Base-by-base conservation (phyloP, 1,139 yeast species). In the Yamadazyma pseudoaaseri region DNA sequence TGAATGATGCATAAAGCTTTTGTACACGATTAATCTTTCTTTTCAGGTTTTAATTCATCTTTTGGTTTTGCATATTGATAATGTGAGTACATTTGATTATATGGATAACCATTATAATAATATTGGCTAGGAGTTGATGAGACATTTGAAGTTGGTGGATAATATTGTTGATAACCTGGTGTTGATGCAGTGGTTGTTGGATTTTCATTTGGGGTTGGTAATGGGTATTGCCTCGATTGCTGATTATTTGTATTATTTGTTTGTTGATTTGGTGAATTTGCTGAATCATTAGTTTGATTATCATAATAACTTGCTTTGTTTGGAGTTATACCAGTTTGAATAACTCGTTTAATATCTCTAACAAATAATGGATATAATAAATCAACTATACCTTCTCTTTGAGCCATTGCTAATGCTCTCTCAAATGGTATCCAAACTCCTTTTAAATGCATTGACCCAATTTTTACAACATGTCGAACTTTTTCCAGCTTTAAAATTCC, bases 361-460 rank as follows among this genome's bases (percentile, higher is more conserved):
- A 87, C 96, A 61, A 89, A 87, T 43, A 89, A 69, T 1, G 97
- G 97, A 55, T 86, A 89, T 45, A 90, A 71, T 45, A 82, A 58
- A 54, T 89, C 96, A 26, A 84, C 87, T 41, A 90, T 87, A 30
- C 86, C 83, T 60, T 90, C 97, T 48, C 86, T 72, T 61, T 86
- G 89, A 21, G 97, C 96, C 79, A 90, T 84, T 17, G 86, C 85
- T 33, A 86, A 67, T 1, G 97, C 97, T 35, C 97, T 72, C 47
- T 90, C 97, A 58, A 89, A 89, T 1, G 97, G 97, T 45, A 90
- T 89, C 97, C 97, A 90, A 30, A 90, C 97, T 34, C 98, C 98
- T 62, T 90, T 90, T 51, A 90, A 70, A 58, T 90, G 96, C 97
- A 90, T 90, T 13, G 96, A 86, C 8, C 98, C 98, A 46, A 90